These are phyloP conservation scores for Scutellaria barbata DNA, from an alignment of 257 asterid species.

Conservation along the genomic window DNA sequence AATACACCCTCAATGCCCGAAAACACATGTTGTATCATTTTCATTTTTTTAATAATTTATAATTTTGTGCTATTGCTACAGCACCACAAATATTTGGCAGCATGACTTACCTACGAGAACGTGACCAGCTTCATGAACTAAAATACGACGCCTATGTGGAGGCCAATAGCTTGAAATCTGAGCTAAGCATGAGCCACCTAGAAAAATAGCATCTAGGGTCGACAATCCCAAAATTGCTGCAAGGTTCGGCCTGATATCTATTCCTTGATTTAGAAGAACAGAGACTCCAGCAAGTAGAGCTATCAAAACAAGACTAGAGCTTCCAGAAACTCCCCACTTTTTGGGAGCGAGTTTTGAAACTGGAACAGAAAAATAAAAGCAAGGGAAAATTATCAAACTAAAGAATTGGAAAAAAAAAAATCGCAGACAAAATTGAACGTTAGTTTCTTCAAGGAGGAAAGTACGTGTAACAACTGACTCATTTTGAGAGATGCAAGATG, in stretches of 20 bases:
- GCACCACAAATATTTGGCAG: slow-evolving; percentile 16
- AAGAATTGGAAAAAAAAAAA: slow-evolving; percentile 9
- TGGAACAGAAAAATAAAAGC: slow-evolving; percentile 44
- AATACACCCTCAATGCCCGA: slow-evolving; percentile 23
- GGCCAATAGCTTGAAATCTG: slow-evolving; percentile 96
- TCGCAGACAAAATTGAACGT: slow-evolving; percentile 13
- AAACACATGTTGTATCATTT: slow-evolving; percentile 13
- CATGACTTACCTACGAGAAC: slow-evolving; percentile 79
- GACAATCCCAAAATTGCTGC: slow-evolving; percentile 75
- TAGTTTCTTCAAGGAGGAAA: background rate
- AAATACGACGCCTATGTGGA: slow-evolving; percentile 86
- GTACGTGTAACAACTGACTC: slow-evolving; percentile 16
- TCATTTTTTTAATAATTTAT: background rate
- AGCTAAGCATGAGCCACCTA: slow-evolving; percentile 93
- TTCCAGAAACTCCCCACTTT: slow-evolving; percentile 97
- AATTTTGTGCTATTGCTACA: background rate
- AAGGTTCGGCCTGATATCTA: slow-evolving; percentile 86
- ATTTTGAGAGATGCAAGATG: slow-evolving; percentile 20
- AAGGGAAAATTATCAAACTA: slow-evolving; percentile 22
- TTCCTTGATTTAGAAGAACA: slow-evolving; percentile 77
- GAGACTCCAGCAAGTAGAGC: slow-evolving; percentile 71
- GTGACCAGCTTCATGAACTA: slow-evolving; percentile 98
- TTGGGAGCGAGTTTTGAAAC: slow-evolving; percentile 91
- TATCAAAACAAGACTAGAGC: slow-evolving; percentile 67
- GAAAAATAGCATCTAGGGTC: slow-evolving; percentile 72